phyloP scores from a whole-genome alignment of 1,284 basidiomycete species.

The Lignosus rhinocerotis region DNA sequence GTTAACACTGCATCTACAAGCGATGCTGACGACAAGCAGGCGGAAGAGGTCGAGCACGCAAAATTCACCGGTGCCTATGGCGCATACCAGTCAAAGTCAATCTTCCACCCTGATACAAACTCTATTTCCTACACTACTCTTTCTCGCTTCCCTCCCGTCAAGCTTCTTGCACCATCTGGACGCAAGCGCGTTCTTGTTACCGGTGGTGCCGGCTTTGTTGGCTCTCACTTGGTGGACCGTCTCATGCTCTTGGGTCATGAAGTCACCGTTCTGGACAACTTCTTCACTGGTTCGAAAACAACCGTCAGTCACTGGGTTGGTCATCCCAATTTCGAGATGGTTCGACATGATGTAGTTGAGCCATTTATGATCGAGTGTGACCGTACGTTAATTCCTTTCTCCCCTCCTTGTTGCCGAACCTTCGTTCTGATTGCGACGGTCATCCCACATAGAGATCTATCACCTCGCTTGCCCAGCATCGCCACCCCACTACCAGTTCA shows the following conservation, averaged over 20 bases:
- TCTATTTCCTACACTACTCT: conserved; percentile 91
- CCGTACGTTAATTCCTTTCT: conserved; percentile 54
- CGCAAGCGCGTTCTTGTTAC: conserved; percentile 93
- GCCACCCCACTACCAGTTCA: conserved; percentile 93
- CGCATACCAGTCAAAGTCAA: conserved; percentile 80
- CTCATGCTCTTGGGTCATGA: conserved; percentile 98
- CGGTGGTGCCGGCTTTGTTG: conserved; percentile 96
- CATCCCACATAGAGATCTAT: conserved; percentile 77
- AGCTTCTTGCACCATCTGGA: conserved; percentile 72
- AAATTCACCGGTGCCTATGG: conserved; percentile 53
- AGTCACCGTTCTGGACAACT: conserved; percentile 97
- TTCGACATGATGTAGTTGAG: conserved; percentile 95
- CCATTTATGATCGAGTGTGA: conserved; percentile 98
- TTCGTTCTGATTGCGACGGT: background rate
- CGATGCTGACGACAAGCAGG: conserved; percentile 38
- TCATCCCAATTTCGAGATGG: conserved; percentile 97
- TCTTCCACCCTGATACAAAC: conserved; percentile 75
- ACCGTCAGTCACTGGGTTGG: conserved; percentile 94
- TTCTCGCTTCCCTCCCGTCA: conserved; percentile 89
- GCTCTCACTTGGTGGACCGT: conserved; percentile 95
- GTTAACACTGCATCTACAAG: conserved; percentile 48
- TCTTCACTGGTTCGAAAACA: conserved; percentile 96
- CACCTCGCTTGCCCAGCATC: conserved; percentile 96
- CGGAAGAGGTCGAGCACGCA: conserved; percentile 44
- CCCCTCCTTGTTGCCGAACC: background rate